A percentile compares a stretch with the other conserved stretches of the same genome.
phyloP scores from a whole-genome alignment of 2,329 filamentous ascomycete species.

The Claviceps capensis region DNA sequence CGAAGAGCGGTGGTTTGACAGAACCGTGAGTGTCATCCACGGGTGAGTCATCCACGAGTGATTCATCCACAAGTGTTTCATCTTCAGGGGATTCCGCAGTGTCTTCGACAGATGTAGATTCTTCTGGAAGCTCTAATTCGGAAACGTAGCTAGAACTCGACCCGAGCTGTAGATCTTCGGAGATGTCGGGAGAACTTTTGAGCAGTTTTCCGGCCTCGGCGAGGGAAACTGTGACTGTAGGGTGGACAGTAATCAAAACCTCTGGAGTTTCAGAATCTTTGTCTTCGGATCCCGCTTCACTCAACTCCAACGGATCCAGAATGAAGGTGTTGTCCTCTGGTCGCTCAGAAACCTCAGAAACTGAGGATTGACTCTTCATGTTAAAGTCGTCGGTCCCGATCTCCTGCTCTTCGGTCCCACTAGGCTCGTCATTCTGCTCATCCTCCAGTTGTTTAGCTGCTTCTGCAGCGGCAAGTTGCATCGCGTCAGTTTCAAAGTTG shows the following conservation, averaged over 20 bases:
- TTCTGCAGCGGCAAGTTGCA: slow-evolving; percentile 45
- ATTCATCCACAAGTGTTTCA: too few relatives aligned
- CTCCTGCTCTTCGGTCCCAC: slow-evolving; percentile 1
- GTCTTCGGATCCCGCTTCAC: background rate
- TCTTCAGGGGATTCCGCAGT: background rate
- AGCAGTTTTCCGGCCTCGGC: background rate
- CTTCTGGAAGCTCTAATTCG: background rate
- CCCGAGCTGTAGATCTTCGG: background rate
- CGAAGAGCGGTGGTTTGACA: slow-evolving; percentile 29
- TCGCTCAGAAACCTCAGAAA: background rate
- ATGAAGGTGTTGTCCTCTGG: background rate
- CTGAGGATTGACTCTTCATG: background rate
- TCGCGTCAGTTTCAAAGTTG: slow-evolving; percentile 59
- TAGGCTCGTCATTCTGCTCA: slow-evolving; percentile 6
- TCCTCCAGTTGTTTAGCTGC: slow-evolving; percentile 20
- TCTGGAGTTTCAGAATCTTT: background rate
- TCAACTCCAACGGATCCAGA: background rate
- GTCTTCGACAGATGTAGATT: background rate
- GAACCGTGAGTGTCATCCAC: slow-evolving; percentile 12
- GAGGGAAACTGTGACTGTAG: background rate
- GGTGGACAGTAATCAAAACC: background rate
- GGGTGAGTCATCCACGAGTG: too few relatives aligned
- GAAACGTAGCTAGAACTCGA: background rate
- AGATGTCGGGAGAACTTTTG: background rate
- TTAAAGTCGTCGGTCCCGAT: slow-evolving; percentile 3